Evolutionary conservation across 768 basidiomycete genomes (phyloP).

Genomic region (Lactifluus subvellereus): DNA sequence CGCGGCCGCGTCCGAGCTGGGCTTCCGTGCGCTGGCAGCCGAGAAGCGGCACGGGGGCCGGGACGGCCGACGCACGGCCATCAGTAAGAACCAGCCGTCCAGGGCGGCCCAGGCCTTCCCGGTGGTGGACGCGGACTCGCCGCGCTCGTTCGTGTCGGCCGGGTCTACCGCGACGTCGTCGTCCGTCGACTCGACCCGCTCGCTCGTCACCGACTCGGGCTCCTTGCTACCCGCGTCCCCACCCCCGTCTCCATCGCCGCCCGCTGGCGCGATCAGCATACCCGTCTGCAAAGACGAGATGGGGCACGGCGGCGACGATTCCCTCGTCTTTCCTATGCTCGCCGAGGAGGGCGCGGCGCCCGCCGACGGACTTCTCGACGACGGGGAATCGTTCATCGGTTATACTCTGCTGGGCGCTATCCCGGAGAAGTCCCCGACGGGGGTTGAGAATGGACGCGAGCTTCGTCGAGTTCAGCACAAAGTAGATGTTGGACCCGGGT

Average conservation of each 20-base stretch:
- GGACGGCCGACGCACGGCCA: constrained; percentile 1
- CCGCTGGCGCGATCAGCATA: background rate
- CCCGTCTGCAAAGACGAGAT: background rate
- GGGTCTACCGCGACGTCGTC: constrained; percentile 11
- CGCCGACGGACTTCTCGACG: background rate
- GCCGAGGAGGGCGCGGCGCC: background rate
- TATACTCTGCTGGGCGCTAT: background rate
- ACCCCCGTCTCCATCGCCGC: background rate
- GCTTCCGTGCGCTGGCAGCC: constrained; percentile 34
- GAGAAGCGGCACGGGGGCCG: constrained; percentile 29
- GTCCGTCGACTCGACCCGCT: background rate
- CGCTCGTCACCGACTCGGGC: background rate
- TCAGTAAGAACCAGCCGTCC: background rate
- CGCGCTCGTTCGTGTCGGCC: constrained; percentile 8
- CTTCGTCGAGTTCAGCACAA: background rate
- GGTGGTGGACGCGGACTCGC: background rate
- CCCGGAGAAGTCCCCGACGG: background rate
- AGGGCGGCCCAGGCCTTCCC: background rate
- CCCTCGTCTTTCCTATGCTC: constrained; percentile 7
- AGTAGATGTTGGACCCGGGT: background rate
- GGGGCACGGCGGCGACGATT: constrained; percentile 3
- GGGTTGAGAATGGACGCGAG: background rate
- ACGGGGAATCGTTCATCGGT: background rate
- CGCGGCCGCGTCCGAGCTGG: constrained; percentile 36
- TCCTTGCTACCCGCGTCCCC: background rate